These are phyloP conservation scores for Globisporangium rhizosaccharum DNA, from an alignment of 352 stramenopile genomes.

Conservation along the genomic window DNA sequence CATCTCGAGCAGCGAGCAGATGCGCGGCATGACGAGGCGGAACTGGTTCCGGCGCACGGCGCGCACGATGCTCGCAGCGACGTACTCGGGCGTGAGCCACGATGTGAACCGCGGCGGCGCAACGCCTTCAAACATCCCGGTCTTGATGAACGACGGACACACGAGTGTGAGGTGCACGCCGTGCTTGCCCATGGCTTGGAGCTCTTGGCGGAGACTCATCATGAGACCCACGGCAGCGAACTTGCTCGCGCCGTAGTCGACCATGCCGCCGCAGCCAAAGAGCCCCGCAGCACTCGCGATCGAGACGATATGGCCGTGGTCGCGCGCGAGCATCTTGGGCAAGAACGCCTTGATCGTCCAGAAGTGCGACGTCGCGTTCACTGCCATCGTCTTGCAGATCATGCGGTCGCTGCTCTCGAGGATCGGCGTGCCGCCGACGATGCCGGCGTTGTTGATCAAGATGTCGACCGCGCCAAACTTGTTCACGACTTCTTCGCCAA, in stretches of 20 bases:
- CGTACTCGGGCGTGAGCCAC: conserved; percentile 39
- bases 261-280: conserved; percentile 28
- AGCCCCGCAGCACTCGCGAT: conserved; percentile 37
- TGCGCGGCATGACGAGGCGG: conserved; percentile 28
- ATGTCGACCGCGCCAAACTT: conserved; percentile 34
- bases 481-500: conserved; percentile 14
- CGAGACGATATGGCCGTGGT: conserved; percentile 35
- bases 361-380: conserved; percentile 40
- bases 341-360: conserved; percentile 44
- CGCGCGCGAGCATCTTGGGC: conserved; percentile 29
- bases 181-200: conserved; percentile 29
- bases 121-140: conserved; percentile 63
- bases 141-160: conserved; percentile 57
- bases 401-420: conserved; percentile 30
- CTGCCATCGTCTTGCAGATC: conserved; percentile 30
- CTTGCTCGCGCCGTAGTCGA: conserved; percentile 45
- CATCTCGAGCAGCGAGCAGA: conserved; percentile 27
- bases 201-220: conserved; percentile 43
- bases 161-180: conserved; percentile 46
- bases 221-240: conserved; percentile 34
- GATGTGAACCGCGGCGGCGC: conserved; percentile 25
- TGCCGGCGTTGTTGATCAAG: conserved; percentile 48
- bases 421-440: conserved; percentile 37
- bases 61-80: conserved; percentile 38
- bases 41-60: conserved; percentile 45